These are phyloP conservation scores for Panellus pusillus DNA, from an alignment of 768 basidiomycete species.

Conservation along the genomic window DNA sequence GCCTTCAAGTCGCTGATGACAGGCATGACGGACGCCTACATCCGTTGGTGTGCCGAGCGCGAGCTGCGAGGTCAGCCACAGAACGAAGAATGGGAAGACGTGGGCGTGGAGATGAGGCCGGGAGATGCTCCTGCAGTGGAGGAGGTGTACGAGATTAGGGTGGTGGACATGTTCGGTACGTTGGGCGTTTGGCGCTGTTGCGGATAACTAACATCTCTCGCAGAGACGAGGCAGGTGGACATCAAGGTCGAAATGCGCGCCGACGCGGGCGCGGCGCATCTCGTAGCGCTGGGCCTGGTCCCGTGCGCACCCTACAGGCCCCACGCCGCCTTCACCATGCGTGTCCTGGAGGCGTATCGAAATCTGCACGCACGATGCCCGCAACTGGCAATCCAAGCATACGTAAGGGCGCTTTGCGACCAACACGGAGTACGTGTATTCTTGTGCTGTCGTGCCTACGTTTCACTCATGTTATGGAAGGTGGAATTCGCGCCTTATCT, in stretches of 20 bases:
- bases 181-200: background rate
- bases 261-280: background rate
- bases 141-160: background rate
- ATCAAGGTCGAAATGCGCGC: background rate
- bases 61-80: background rate
- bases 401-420: conserved; percentile 19
- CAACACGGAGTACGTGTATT: conserved; percentile 11
- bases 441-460: background rate
- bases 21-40: background rate
- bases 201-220: background rate
- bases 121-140: background rate
- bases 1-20: background rate
- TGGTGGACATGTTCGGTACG: conserved; percentile 6
- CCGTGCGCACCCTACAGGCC: conserved; percentile 15
- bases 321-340: conserved; percentile 5
- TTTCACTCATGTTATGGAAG: background rate
- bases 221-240: background rate
- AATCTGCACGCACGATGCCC: conserved; percentile 9
- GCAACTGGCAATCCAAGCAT: conserved; percentile 17
- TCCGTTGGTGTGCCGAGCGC: background rate
- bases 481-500: conserved; percentile 12
- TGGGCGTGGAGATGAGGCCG: background rate
- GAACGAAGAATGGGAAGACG: too few species aligned
- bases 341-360: conserved; percentile 13
- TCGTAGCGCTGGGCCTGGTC: conserved; percentile 6